Conservation (phyloP, 768 basidiomycete genomes). For the Tricholomella constricta region DNA sequence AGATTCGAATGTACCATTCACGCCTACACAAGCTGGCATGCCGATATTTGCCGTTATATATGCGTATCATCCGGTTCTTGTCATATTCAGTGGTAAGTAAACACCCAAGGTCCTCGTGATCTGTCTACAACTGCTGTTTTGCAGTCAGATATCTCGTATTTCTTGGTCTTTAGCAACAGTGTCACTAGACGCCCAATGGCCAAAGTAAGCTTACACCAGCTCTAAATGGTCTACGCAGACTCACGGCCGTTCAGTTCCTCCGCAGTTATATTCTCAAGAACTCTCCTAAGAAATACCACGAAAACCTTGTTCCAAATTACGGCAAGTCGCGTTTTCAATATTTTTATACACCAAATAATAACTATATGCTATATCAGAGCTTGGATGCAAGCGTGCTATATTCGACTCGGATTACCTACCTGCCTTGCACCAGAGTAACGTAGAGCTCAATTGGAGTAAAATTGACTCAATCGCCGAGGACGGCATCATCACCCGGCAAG, state of each 20-base stretch:
- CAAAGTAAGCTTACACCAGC: conserved; percentile 4
- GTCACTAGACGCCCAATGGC: conserved; percentile 3
- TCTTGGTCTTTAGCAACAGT: conserved; percentile 13
- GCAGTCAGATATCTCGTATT: conserved; percentile 11
- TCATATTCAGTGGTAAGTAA: conserved; percentile 20
- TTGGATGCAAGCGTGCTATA: conserved; percentile 58
- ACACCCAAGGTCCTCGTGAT: too few species aligned
- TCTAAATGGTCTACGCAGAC: background rate
- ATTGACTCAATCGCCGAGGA: conserved; percentile 40
- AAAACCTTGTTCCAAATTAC: conserved; percentile 48
- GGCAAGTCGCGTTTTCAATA: conserved; percentile 30
- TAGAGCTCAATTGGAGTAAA: conserved; percentile 43
- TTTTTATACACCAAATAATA: background rate
- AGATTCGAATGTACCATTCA: conserved; percentile 31
- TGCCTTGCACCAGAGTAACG: conserved; percentile 46
- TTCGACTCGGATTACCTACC: conserved; percentile 50
- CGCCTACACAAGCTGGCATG: conserved; percentile 41
- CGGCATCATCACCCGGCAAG: conserved; percentile 44
- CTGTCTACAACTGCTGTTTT: too few species aligned
- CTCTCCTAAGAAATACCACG: conserved; percentile 48
- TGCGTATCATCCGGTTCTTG: conserved; percentile 28
- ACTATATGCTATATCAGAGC: conserved; percentile 27
- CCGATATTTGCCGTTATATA: conserved; percentile 38
- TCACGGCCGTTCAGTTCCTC: conserved; percentile 14
- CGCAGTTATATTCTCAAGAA: conserved; percentile 36